These are phyloP conservation scores for Thymus quinquecostatus DNA, from an alignment of 257 asterid genomes.

Conservation along the genomic window DNA sequence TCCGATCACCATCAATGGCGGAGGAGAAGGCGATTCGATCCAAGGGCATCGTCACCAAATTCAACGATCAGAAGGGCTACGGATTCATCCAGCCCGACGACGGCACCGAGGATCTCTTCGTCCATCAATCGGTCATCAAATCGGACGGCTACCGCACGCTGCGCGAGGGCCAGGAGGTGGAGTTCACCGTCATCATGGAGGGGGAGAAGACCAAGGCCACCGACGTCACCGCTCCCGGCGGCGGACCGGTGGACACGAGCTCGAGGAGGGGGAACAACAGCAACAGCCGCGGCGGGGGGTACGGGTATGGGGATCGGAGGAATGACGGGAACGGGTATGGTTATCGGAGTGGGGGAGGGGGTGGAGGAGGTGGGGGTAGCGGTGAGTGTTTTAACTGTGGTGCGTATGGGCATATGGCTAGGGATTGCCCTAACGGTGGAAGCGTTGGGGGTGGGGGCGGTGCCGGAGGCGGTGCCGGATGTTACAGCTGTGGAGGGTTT, in stretches of 20 bases:
- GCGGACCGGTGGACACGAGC: conserved; percentile 47
- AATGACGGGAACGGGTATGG: conserved; percentile 42
- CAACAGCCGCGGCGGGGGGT: conserved; percentile 37
- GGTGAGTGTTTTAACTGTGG: conserved; percentile 73
- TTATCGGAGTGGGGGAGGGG: conserved; percentile 51
- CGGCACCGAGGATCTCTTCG: conserved; percentile 76
- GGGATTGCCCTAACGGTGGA: conserved; percentile 51
- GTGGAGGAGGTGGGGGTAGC: conserved; percentile 40
- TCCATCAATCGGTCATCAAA: conserved; percentile 80
- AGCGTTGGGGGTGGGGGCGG: conserved; percentile 36
- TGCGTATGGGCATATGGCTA: conserved; percentile 57
- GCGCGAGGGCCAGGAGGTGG: conserved; percentile 80
- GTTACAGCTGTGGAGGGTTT: conserved; percentile 61
- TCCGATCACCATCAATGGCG: conserved; percentile 55
- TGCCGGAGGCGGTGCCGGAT: conserved; percentile 41
- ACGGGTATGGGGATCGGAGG: conserved; percentile 39
- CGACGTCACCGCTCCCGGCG: conserved; percentile 73
- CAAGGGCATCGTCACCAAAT: conserved; percentile 65
- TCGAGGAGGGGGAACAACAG: conserved; percentile 34
- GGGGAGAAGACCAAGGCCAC: conserved; percentile 67
- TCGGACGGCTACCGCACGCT: conserved; percentile 77
- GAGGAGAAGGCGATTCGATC: conserved; percentile 58
- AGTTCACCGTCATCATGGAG: conserved; percentile 55
- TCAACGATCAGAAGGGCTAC: conserved; percentile 69
- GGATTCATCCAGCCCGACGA: conserved; percentile 86